Percentiles rank a stretch among this genome's conserved stretches.
Evolutionary conservation across 2,329 filamentous ascomycete species (phyloP).

Genomic region (Seiridium cupressi): DNA sequence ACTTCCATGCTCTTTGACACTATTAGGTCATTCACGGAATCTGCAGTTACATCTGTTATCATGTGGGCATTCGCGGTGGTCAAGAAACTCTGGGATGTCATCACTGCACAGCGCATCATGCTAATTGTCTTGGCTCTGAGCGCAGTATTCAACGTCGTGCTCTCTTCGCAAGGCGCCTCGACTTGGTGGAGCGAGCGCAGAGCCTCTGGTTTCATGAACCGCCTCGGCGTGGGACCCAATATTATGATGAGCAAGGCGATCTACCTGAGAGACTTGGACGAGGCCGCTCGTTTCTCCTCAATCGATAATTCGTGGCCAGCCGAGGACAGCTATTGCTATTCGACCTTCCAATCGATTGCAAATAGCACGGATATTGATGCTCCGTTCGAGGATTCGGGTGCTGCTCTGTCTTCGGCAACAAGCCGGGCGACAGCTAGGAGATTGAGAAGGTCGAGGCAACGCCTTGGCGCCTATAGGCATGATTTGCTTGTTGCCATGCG

Average conservation of each 20-base stretch:
- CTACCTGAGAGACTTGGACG: constrained; percentile 77
- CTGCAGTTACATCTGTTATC: constrained; percentile 71
- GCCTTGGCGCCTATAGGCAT: constrained; percentile 80
- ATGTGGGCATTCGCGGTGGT: constrained; percentile 71
- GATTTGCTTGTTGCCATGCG: constrained; percentile 88
- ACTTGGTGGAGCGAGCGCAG: constrained; percentile 85
- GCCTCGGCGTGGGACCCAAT: constrained; percentile 77
- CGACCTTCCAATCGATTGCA: constrained; percentile 59
- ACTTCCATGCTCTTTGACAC: constrained; percentile 72
- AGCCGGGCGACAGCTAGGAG: constrained; percentile 59
- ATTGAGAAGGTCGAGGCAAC: constrained; percentile 76
- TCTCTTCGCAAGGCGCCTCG: constrained; percentile 70
- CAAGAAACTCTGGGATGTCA: constrained; percentile 63
- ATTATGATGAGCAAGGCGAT: constrained; percentile 80
- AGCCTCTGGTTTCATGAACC: constrained; percentile 76
- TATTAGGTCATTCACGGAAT: constrained; percentile 70
- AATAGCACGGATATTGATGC: constrained; percentile 58
- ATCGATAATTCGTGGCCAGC: constrained; percentile 32
- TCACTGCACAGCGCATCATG: constrained; percentile 73
- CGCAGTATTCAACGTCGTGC: constrained; percentile 68
- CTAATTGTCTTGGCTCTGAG: constrained; percentile 68
- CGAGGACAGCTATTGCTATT: constrained; percentile 53
- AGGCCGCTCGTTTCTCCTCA: constrained; percentile 44
- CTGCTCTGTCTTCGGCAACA: constrained; percentile 42
- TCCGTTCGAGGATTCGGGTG: constrained; percentile 51